phyloP scores from a whole-genome alignment of 371 early-diverging fungal genomes.

The Nematocida homosporus region DNA sequence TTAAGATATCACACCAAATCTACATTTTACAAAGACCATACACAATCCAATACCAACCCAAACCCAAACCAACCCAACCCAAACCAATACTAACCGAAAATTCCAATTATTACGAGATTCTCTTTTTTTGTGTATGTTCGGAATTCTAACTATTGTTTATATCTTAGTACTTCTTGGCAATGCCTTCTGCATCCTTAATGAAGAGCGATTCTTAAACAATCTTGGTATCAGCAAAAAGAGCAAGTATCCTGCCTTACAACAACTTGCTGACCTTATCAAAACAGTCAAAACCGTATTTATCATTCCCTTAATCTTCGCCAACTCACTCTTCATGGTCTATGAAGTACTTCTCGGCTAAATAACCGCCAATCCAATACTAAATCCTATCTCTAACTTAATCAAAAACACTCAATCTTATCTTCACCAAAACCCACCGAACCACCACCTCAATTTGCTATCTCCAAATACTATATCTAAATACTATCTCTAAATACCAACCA shows the following conservation, averaged over 20 bases:
- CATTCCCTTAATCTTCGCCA: slow-evolving; percentile 32
- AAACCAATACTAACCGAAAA: background rate
- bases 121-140: slow-evolving; percentile 51
- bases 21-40: background rate
- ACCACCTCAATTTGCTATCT: background rate
- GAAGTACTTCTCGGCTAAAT: slow-evolving; percentile 44
- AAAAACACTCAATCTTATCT: background rate
- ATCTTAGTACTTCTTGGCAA: slow-evolving; percentile 48
- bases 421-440: background rate
- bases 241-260: background rate
- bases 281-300: slow-evolving; percentile 46
- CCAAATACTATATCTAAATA: no score
- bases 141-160: slow-evolving; percentile 38
- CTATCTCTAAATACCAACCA: no score
- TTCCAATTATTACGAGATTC: background rate
- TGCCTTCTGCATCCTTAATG: slow-evolving; percentile 48
- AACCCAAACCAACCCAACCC: no score
- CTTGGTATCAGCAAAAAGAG: slow-evolving; percentile 32
- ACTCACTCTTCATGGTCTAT: slow-evolving; percentile 30
- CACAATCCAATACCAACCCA: no score
- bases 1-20: background rate
- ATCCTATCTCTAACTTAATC: background rate
- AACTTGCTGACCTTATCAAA: slow-evolving; percentile 45
- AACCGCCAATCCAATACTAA: background rate
- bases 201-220: slow-evolving; percentile 42